These are phyloP conservation scores for Eucalyptus regnans DNA, from an alignment of 345 rosid species.

Conservation along the genomic window DNA sequence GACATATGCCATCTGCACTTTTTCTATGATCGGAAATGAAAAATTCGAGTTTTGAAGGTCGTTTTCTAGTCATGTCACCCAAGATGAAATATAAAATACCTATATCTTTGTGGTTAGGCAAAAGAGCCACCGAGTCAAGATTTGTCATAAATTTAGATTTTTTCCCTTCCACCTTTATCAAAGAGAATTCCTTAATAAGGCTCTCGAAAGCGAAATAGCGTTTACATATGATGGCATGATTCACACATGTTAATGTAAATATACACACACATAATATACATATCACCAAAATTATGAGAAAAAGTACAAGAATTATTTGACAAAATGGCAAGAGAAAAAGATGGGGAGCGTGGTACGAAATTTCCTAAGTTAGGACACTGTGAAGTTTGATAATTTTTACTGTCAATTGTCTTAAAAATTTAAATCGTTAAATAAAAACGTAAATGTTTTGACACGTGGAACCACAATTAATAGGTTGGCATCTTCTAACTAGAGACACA, in stretches of 20 bases:
- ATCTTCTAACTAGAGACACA: not conserved
- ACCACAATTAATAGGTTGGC: not conserved
- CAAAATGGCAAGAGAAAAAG: not conserved
- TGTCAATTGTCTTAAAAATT: too few species aligned
- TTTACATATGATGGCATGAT: not conserved
- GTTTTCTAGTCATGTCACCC: not conserved
- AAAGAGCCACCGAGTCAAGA: not conserved
- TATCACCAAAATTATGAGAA: not conserved
- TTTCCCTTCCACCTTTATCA: not conserved
- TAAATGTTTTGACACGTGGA: not conserved
- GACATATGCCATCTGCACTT: not conserved
- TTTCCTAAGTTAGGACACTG: too few species aligned
- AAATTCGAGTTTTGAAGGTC: not conserved
- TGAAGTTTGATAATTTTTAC: too few species aligned
- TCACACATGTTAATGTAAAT: not conserved
- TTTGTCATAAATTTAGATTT: not conserved
- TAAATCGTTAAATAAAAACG: too few species aligned
- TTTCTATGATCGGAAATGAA: not conserved
- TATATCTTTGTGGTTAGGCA: not conserved
- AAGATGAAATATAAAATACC: not conserved
- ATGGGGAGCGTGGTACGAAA: not conserved
- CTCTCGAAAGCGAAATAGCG: not conserved
- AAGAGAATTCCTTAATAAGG: not conserved
- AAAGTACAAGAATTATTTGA: not conserved
- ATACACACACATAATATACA: not conserved